These are phyloP conservation scores for Sungouiella blattae DNA, from an alignment of 805 yeast genomes.

Conservation along the genomic window DNA sequence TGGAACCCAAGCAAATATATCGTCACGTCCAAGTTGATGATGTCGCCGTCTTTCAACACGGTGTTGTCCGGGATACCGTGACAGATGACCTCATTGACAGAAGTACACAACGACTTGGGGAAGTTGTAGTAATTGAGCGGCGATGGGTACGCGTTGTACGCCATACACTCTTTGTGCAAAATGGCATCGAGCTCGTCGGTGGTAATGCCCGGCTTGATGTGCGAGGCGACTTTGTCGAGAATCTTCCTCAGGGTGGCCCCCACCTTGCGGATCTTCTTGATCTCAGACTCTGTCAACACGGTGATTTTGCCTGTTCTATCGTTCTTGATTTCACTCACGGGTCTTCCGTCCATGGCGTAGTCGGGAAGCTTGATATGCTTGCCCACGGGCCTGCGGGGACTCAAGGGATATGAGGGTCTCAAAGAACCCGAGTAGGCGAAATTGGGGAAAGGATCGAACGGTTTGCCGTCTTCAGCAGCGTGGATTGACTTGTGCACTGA, in stretches of 20 bases:
- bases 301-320: constrained; percentile 67
- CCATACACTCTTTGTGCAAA: constrained; percentile 84
- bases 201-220: constrained; percentile 81
- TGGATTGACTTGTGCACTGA: constrained; percentile 74
- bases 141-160: constrained; percentile 89
- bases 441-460: constrained; percentile 84
- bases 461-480: constrained; percentile 49
- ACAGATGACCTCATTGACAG: constrained; percentile 92
- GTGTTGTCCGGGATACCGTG: constrained; percentile 96
- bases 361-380: constrained; percentile 73
- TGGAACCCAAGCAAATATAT: constrained; percentile 85
- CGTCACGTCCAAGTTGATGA: constrained; percentile 85
- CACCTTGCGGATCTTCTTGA: constrained; percentile 72
- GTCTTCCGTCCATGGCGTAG: constrained; percentile 77
- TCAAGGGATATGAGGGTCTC: constrained; percentile 77
- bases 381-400: constrained; percentile 70
- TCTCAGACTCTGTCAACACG: constrained; percentile 61
- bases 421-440: constrained; percentile 70
- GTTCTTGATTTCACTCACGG: constrained; percentile 69
- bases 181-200: constrained; percentile 88
- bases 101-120: constrained; percentile 90
- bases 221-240: constrained; percentile 83
- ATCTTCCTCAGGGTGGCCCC: constrained; percentile 79
- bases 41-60: constrained; percentile 87
- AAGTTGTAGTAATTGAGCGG: constrained; percentile 91